A percentile compares a stretch with the other conserved stretches of the same genome.
phyloP scores from a whole-genome alignment of 148 eudicot genomes.

The Chenopodium album region DNA sequence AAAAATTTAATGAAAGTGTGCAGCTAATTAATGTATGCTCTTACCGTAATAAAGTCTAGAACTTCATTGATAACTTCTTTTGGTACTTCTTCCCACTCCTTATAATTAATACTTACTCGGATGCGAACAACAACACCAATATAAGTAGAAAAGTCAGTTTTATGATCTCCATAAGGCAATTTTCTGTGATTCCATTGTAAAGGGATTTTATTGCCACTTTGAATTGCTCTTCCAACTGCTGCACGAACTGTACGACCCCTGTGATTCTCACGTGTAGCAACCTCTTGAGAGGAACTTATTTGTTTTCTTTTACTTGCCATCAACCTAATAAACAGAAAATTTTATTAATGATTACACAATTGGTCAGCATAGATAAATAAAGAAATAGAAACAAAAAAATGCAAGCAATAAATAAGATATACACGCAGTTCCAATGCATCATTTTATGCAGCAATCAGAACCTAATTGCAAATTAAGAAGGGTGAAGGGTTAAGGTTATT shows the following conservation, averaged over 20 bases:
- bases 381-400: too few species aligned
- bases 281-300: too few species aligned
- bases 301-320: not conserved
- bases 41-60: not conserved
- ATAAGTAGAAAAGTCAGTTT: not conserved
- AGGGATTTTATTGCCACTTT: not conserved
- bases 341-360: not conserved
- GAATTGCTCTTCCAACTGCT: not conserved
- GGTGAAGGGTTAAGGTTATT: too few species aligned
- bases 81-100: not conserved
- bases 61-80: not conserved
- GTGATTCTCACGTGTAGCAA: not conserved
- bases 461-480: too few species aligned
- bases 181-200: not conserved
- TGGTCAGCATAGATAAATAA: too few species aligned
- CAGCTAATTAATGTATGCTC: too few species aligned
- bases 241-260: not conserved
- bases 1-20: too few species aligned
- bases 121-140: not conserved
- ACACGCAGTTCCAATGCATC: too few species aligned
- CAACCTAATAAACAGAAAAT: not conserved
- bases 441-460: too few species aligned
- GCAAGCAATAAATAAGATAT: too few species aligned
- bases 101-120: not conserved
- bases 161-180: not conserved